Evolutionary conservation across 1,284 basidiomycete species (phyloP), one percentile per base, ranked within the genome.

Genomic region (Cryptococcus depauperatus): DNA sequence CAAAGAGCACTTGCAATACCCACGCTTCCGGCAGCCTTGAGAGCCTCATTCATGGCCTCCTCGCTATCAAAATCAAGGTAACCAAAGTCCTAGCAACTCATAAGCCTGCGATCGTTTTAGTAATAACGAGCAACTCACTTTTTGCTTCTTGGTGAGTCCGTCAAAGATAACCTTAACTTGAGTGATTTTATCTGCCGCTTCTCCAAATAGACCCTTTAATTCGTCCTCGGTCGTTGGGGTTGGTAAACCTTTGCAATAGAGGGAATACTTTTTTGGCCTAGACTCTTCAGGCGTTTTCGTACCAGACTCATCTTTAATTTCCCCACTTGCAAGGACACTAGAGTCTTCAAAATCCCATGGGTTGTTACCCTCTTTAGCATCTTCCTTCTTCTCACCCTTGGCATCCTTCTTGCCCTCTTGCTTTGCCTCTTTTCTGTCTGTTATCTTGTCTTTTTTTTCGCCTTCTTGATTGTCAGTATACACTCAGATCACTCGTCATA

Each of bases 31-130:
- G 83, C 80, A 56, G 80, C 81, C 51, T 79, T 80, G 21, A 91
- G 69, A 1, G 81, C 87, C 21, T 74, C 76, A 58, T 79, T 83
- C 84, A 90, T 85, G 19, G 80, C 76, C 37, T 82, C 83, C 60
- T 90, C 86, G 57, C 84, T 83, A 6, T 78, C 82, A 67, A 91
- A 92, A 64, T 92, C 89, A 48, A 91, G 79, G 58, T 89, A 92
- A 1, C 80, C 84, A 42, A 72, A 68, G 48, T 66, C 63, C 62
- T 66, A 52, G 37, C 48, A 43, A 14, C 23, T 28, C 7, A 26
- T 21, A 19, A 27, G 33, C 27, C 22, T 8, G 14, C n/a, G 28
- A 29, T 26, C 51, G 43, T 48, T 46, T 11, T 19, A 11, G 10
- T 23, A 11, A 19, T 18, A 21, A 14, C 13, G n/a, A 27, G 4